A percentile compares a stretch with the other conserved stretches of the same genome.
Conservation (phyloP, 2,329 filamentous ascomycete genomes). For the Blastomyces parvus region DNA sequence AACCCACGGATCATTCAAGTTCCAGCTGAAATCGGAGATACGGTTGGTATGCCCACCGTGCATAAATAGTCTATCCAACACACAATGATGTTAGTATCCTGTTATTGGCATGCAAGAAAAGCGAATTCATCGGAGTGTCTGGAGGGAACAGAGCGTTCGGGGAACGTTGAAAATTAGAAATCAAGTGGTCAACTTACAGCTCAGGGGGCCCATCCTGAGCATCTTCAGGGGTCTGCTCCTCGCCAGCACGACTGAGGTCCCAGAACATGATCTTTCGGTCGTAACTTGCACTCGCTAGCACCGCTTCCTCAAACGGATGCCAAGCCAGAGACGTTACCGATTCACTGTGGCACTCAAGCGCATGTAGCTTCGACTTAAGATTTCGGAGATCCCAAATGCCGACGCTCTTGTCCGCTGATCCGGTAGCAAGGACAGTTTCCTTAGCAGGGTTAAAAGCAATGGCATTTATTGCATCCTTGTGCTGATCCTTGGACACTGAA, state of each 20-base stretch:
- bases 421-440: constrained; percentile 85
- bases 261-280: constrained; percentile 92
- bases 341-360: constrained; percentile 77
- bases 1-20: constrained; percentile 91
- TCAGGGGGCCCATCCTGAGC: constrained; percentile 91
- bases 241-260: constrained; percentile 84
- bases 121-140: no score
- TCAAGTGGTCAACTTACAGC: constrained; percentile 52
- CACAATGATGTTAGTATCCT: background rate
- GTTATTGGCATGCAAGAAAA: background rate
- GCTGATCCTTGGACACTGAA: constrained; percentile 61
- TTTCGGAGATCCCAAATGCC: constrained; percentile 93
- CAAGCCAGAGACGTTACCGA: constrained; percentile 86
- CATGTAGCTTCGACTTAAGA: constrained; percentile 80
- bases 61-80: constrained; percentile 68
- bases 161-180: background rate
- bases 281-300: constrained; percentile 84
- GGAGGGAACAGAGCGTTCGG: background rate
- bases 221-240: constrained; percentile 91
- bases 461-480: constrained; percentile 90
- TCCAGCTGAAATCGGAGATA: constrained; percentile 96
- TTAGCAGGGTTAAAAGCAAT: constrained; percentile 85
- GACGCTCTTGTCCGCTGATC: constrained; percentile 89
- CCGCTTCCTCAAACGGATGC: constrained; percentile 83
- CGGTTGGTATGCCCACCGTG: constrained; percentile 97